phyloP scores from a whole-genome alignment of 352 stramenopile species.

The Phytophthora vignae region DNA sequence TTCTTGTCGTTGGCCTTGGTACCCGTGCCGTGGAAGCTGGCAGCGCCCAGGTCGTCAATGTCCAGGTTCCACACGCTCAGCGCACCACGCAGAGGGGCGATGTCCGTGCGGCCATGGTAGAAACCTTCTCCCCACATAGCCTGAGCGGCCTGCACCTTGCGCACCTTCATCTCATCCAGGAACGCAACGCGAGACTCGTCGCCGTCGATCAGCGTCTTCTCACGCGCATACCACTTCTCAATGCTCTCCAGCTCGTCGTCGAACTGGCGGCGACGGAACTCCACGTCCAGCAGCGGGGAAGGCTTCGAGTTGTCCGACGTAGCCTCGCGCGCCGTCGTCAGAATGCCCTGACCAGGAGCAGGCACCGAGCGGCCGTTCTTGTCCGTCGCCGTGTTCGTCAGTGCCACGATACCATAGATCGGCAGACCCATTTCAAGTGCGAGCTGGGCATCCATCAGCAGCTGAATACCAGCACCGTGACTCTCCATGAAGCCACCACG shows the following conservation, averaged over 20 bases:
- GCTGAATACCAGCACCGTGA: slow-evolving; percentile 87
- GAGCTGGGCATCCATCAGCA: slow-evolving; percentile 90
- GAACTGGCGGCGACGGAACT: slow-evolving; percentile 82
- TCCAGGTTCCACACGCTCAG: slow-evolving; percentile 78
- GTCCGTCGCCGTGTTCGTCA: slow-evolving; percentile 89
- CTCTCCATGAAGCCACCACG: slow-evolving; percentile 91
- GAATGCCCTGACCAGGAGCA: slow-evolving; percentile 82
- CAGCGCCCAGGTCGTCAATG: slow-evolving; percentile 77
- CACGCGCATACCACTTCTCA: slow-evolving; percentile 71
- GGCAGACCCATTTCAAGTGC: slow-evolving; percentile 88
- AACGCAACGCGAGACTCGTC: slow-evolving; percentile 49
- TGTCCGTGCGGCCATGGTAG: slow-evolving; percentile 58
- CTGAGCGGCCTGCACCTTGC: slow-evolving; percentile 70
- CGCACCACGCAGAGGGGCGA: slow-evolving; percentile 75
- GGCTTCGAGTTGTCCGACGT: slow-evolving; percentile 23
- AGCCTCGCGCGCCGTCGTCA: slow-evolving; percentile 82
- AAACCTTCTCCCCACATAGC: slow-evolving; percentile 71
- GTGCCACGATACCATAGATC: slow-evolving; percentile 87
- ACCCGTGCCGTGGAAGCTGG: slow-evolving; percentile 85
- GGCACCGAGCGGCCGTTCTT: slow-evolving; percentile 89
- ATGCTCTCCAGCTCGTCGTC: slow-evolving; percentile 76
- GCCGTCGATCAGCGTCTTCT: slow-evolving; percentile 57
- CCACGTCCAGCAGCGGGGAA: slow-evolving; percentile 74
- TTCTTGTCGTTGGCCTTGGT: slow-evolving; percentile 91
- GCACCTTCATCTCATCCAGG: slow-evolving; percentile 60